Evolutionary conservation across 2,329 filamentous ascomycete species (phyloP), one percentile per base, ranked within the genome.

Genomic region (Plectosphaerella sp.): DNA sequence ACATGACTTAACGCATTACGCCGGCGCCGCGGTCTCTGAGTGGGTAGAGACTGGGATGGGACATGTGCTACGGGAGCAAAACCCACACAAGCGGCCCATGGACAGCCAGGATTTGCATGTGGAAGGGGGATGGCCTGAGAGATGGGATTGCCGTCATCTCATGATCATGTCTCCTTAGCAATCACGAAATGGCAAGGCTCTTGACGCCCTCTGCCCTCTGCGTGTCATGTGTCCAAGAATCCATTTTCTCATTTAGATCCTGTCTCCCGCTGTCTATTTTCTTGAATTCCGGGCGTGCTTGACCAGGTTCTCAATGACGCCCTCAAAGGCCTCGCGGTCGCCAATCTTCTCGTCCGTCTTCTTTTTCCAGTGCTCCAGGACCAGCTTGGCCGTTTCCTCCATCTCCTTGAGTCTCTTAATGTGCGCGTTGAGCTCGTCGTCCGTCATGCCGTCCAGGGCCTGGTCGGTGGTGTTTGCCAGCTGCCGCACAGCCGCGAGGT

Each of bases 251-350:
- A 10, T 33, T 28, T 33, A 9, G 8, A 33, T 33, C 28, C 28
- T 33, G 28, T 12, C 28, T 33, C 28, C 28, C 28, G 28, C 28
- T 9, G 4, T 33, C 72, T 73, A 90, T 71, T 92, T 94, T 65
- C 91, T 81, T 52, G 91, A 84, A 72, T 92, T 90, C 67, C 91
- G 80, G 48, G 91, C 91, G 72, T 96, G 91, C 68, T 91, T 94
- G 43, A 97, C 93, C 58, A 97, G 70, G 68, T 96, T 97, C 72
- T 96, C 93, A 78, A 97, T 97, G 15, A 97, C 93, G 1, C 91
- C 91, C 67, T 97, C 93, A 67, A 97, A 94, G 3, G 91, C 90
- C 66, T 97, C 93, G 60, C 94, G 87, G 65, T 97, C 93, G 41
- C 89, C 89, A 58, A 96, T 74, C 62, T 93, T 90, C 60, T 91